A percentile compares a stretch with the other conserved stretches of the same genome.
phyloP scores from a whole-genome alignment of 495 filamentous ascomycete genomes.

The Lophium mytilinum region DNA sequence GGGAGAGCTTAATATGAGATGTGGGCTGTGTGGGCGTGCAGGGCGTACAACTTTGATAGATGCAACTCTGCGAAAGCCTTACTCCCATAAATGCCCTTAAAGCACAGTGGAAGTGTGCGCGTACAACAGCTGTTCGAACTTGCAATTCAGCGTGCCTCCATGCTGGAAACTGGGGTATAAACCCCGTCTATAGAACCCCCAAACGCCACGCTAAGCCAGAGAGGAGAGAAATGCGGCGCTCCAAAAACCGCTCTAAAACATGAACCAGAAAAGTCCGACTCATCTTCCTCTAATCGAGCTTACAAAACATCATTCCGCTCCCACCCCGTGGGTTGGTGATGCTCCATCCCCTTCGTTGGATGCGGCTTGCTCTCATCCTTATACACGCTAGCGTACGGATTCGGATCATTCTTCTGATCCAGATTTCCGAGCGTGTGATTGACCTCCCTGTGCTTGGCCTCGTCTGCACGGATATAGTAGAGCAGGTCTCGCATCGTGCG shows the following conservation, averaged over 20 bases:
- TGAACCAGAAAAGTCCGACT: background rate
- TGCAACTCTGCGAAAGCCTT: too few species aligned
- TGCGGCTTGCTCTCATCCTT: conserved; percentile 54
- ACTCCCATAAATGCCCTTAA: too few species aligned
- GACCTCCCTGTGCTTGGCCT: conserved; percentile 94
- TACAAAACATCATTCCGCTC: conserved; percentile 71
- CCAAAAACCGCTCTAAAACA: background rate
- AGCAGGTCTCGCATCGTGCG: conserved; percentile 80
- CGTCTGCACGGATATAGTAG: conserved; percentile 83
- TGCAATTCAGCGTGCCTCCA: too few species aligned
- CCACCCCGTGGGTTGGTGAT: conserved; percentile 64
- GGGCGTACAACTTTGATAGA: too few species aligned
- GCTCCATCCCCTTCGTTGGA: conserved; percentile 62
- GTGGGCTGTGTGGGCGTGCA: too few species aligned
- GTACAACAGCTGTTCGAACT: too few species aligned
- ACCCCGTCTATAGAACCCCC: too few species aligned
- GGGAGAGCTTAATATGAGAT: too few species aligned
- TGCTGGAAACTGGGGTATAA: too few species aligned
- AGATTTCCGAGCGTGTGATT: conserved; percentile 91
- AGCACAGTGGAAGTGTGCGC: too few species aligned
- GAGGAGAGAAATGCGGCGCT: background rate
- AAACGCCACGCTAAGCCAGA: background rate
- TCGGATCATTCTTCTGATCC: conserved; percentile 73
- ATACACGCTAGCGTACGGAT: conserved; percentile 78
- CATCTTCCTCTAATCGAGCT: background rate